Evolutionary conservation across 2,329 filamentous ascomycete species (phyloP), one percentile per base, ranked within the genome.

Genomic region (Neofusicoccum kwambonambiense): DNA sequence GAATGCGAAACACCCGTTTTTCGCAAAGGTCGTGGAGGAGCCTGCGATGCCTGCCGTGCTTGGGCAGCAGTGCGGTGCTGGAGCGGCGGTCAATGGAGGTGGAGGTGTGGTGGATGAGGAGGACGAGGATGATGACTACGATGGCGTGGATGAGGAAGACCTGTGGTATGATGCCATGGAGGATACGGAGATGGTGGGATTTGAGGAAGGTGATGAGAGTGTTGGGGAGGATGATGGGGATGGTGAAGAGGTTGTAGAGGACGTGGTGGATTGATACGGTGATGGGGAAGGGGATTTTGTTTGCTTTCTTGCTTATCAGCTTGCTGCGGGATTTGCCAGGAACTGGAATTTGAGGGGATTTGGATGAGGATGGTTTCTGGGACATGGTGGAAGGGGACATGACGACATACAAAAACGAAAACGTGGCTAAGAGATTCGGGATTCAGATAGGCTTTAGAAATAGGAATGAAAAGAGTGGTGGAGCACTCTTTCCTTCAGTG

Each of bases 1-100:
- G 0, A 74, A 74, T 0, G 70, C 73, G 4, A 76, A 77, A 12
- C 85, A 87, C 61, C 75, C 82, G 0, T 88, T 88, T 74, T 88
- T 89, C 70, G 42, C 12, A 4, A n/a, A 45, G 15, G 15, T 35
- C 2, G 19, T 35, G 11, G 19, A 45, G 3, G 39, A 45, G 11
- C 39, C n/a, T 9, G 4, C 15, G 7, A 2, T 31, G 8, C 12
- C 8, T 9, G 39, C 39, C 15, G 15, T 3, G 3, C 15, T 49
- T 12, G n/a, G 11, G 2, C 34, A 15, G 11, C 2, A 13, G 34
- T 3, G 4, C 13, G 34, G 1, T 8, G 49, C 8, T n/a, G 13
- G 3, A 4, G 19, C 9, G 5, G 19, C 8, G 19, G 3, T 19
- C 9, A 19, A 15, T 12, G 54, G 15, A 1, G 4, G 15, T 11